Conservation (phyloP, 2,329 filamentous ascomycete species). For the Aspergillus tanneri region DNA sequence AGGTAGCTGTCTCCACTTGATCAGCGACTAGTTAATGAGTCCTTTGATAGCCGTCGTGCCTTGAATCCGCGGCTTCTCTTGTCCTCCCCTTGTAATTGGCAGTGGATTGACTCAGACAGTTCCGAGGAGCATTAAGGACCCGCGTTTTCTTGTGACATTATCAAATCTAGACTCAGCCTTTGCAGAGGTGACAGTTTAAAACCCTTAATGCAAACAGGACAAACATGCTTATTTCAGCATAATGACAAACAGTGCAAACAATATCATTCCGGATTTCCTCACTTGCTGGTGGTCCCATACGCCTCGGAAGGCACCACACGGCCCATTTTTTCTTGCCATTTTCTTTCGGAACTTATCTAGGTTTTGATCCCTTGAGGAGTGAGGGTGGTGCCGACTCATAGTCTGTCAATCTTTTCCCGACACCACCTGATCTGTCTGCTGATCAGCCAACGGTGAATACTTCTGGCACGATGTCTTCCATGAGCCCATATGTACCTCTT, state of each 20-base stretch:
- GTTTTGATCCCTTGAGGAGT: too few relatives aligned
- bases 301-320: not conserved
- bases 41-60: conserved; percentile 3
- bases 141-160: not conserved
- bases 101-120: not conserved
- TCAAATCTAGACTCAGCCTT: too few relatives aligned
- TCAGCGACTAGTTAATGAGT: conserved; percentile 15
- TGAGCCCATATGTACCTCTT: conserved; percentile 34
- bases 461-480: conserved; percentile 32
- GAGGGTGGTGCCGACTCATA: not conserved
- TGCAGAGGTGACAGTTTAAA: not conserved
- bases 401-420: conserved; percentile 2
- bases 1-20: conserved; percentile 19
- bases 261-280: conserved; percentile 2
- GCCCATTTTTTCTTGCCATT: not conserved
- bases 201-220: conserved; percentile 1
- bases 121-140: too few relatives aligned
- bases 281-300: conserved; percentile 22
- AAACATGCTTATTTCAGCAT: conserved; percentile 5
- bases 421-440: conserved; percentile 17
- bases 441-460: conserved; percentile 18
- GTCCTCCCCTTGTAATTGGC: not conserved
- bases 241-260: conserved; percentile 16
- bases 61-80: not conserved
- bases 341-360: not conserved